A percentile compares a stretch with the other conserved stretches of the same genome.
Evolutionary conservation across 78 protist genomes (phyloP).

Genomic region (Bigelowiella natans): DNA sequence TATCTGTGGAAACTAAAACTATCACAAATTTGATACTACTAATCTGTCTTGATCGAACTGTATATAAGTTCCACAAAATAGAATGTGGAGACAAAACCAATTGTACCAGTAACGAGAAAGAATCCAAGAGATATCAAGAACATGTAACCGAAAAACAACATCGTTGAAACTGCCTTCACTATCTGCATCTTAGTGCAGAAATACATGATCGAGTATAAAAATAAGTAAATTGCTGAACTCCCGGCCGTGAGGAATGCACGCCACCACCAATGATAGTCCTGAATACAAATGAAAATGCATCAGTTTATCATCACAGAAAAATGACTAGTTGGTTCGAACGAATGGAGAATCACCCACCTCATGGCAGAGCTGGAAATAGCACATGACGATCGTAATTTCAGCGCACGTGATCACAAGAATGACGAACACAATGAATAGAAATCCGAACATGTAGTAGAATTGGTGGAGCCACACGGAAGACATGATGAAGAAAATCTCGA

Average conservation of each 20-base stretch:
- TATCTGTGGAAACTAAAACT: too few species aligned
- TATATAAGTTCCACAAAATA: slow-evolving; percentile 21
- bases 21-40: too few species aligned
- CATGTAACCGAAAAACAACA: slow-evolving; percentile 31
- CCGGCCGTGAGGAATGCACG: slow-evolving; percentile 75
- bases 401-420: slow-evolving; percentile 74
- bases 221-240: slow-evolving; percentile 69
- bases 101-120: slow-evolving; percentile 34
- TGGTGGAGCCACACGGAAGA: slow-evolving; percentile 69
- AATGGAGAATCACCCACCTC: too few species aligned
- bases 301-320: not conserved
- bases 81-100: slow-evolving; percentile 25
- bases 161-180: not conserved
- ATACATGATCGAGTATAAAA: slow-evolving; percentile 72
- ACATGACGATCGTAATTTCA: slow-evolving; percentile 79
- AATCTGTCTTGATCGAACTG: slow-evolving; percentile 16
- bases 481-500: slow-evolving; percentile 64
- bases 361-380: slow-evolving; percentile 74
- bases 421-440: slow-evolving; percentile 79
- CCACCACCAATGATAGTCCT: slow-evolving; percentile 87
- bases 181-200: slow-evolving; percentile 58
- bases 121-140: not conserved
- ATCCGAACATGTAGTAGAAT: slow-evolving; percentile 86
- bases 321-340: too few species aligned
- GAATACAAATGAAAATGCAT: not conserved